phyloP scores from a whole-genome alignment of 805 yeast genomes.

The Nakazawaea peltata region DNA sequence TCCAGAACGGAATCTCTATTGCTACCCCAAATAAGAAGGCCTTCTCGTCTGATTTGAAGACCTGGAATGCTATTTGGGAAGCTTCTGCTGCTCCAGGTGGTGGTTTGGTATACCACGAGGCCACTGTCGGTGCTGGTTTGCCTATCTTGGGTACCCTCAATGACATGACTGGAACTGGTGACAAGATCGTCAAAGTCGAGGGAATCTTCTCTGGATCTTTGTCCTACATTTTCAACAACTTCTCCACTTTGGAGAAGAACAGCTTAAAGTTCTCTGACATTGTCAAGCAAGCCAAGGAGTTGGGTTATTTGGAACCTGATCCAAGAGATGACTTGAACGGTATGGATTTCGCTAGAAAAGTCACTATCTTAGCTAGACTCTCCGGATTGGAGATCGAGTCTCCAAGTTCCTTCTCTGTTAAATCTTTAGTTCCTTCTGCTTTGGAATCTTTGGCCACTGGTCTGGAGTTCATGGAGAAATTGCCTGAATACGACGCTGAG shows the following conservation, averaged over 20 bases:
- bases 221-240: conserved; percentile 91
- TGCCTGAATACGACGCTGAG: conserved; percentile 79
- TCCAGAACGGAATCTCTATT: conserved; percentile 74
- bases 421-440: conserved; percentile 83
- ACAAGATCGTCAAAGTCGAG: conserved; percentile 82
- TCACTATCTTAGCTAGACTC: conserved; percentile 89
- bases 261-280: conserved; percentile 80
- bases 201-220: conserved; percentile 96
- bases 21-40: conserved; percentile 99
- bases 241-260: conserved; percentile 58
- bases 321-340: conserved; percentile 99
- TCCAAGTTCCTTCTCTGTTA: conserved; percentile 90
- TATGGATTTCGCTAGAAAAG: conserved; percentile 96
- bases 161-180: conserved; percentile 90
- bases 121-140: conserved; percentile 97
- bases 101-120: conserved; percentile 92
- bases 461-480: conserved; percentile 68
- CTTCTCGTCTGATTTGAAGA: conserved; percentile 64
- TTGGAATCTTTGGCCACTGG: conserved; percentile 68
- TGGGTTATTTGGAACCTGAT: conserved; percentile 98
- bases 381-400: conserved; percentile 80
- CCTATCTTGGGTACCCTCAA: conserved; percentile 86
- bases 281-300: conserved; percentile 77
- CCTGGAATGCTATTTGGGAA: conserved; percentile 72
- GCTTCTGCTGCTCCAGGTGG: conserved; percentile 44